Conservation (phyloP, 345 rosid genomes). For the Turritis glabra region DNA sequence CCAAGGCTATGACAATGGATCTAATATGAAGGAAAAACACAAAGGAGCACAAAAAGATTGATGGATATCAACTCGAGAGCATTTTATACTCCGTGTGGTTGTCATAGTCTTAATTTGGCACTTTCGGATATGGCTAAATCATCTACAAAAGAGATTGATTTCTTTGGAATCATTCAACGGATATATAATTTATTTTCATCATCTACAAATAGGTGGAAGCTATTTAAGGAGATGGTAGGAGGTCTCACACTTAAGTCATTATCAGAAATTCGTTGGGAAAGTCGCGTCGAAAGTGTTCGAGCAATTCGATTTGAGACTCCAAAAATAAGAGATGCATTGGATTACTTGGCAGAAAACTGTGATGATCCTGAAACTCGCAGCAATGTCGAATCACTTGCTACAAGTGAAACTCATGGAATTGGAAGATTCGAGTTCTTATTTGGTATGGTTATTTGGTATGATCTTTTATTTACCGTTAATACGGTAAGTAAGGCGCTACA, state of each 20-base stretch:
- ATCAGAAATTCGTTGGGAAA: not conserved
- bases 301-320: not conserved
- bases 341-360: not conserved
- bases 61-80: too few species aligned
- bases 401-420: not conserved
- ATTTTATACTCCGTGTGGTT: too few species aligned
- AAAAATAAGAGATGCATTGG: not conserved
- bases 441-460: constrained; percentile 3
- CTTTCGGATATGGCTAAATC: too few species aligned
- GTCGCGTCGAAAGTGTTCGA: not conserved
- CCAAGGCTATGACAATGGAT: too few species aligned
- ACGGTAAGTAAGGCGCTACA: not conserved
- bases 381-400: not conserved
- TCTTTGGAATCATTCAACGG: too few species aligned
- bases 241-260: not conserved
- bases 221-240: not conserved
- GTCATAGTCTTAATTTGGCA: too few species aligned
- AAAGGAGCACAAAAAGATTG: too few species aligned
- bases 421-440: not conserved
- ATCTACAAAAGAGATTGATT: too few species aligned
- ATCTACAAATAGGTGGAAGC: not conserved
- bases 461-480: not conserved
- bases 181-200: not conserved
- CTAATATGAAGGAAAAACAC: too few species aligned
- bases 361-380: not conserved